Evolutionary conservation across 2,329 filamentous ascomycete species (phyloP), one percentile per base, ranked within the genome.

Genomic region (Fusarium caatingaense): DNA sequence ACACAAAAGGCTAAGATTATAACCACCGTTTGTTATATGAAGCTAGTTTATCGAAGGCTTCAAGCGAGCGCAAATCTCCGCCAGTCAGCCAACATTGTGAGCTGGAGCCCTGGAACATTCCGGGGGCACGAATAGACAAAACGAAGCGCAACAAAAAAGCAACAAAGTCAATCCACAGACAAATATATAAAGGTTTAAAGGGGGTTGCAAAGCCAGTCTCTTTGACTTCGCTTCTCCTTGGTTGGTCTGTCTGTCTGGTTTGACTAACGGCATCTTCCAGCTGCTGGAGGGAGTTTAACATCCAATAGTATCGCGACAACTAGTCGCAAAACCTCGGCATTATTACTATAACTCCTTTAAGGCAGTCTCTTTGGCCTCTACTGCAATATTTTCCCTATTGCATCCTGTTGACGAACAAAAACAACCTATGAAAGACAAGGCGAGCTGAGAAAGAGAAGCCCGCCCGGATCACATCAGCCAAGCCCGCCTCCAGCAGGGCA

Each of bases 61-160:
- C 64, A 53, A 70, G 62, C 67, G 63, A 70, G 67, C 67, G 67
- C 67, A 69, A 69, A 70, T 70, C 64, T 59, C 67, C 66, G 66
- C 61, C 67, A 53, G 62, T 64, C 55, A 55, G 58, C 48, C 65
- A 56, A 68, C 49, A 64, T 49, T 66, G 41, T 45, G 20, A 63
- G 34, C 34, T 37, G 34, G 18, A 37, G 53, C 57, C 61, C 59
- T 71, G 57, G 50, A 25, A 68, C 45, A 48, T 37, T 34, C 50
- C 64, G 64, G 65, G 48, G 41, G 46, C 56, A 37, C 64, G 64
- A 50, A 49, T 32, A 47, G 30, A 51, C 47, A 42, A 64, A 48
- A 46, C 28, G 18, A 50, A 21, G 41, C 25, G 41, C 20, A 66
- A 37, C 41, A 40, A 68, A 68, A 68, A 65, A 53, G 54, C 30